Evolutionary conservation across 225 moss, liverwort and hornwort genomes (phyloP).

Genomic region (Takakia lepidozioides): DNA sequence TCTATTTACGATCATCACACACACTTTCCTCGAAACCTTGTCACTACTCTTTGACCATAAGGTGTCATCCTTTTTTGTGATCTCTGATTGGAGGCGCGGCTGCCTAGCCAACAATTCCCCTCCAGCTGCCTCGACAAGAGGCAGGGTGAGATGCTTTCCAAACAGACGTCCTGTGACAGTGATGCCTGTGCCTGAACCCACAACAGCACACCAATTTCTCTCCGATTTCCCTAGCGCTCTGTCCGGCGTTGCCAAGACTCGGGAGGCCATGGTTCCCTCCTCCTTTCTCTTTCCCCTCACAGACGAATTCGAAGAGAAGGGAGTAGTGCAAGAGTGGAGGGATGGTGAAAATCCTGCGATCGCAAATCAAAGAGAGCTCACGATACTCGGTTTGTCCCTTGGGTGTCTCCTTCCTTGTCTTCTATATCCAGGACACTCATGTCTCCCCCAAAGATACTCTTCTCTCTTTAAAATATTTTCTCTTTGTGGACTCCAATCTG

Average conservation of each 20-base stretch:
- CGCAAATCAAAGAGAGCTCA: too few species aligned
- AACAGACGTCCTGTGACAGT: constrained; percentile 32
- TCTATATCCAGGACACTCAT: too few species aligned
- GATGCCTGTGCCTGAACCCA: constrained; percentile 31
- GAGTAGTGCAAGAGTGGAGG: too few species aligned
- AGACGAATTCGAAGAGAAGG: too few species aligned
- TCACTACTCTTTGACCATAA: constrained; percentile 23
- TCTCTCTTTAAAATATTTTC: too few species aligned
- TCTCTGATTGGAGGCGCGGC: constrained; percentile 33
- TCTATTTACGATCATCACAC: constrained; percentile 6
- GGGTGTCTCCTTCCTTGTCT: too few species aligned
- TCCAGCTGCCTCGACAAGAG: constrained; percentile 14
- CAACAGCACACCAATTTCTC: constrained; percentile 28
- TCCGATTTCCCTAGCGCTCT: constrained; percentile 32
- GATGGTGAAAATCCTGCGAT: too few species aligned
- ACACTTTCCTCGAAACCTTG: constrained; percentile 14
- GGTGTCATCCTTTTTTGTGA: constrained; percentile 6
- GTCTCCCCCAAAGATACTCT: too few species aligned
- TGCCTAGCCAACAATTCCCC: constrained; percentile 15
- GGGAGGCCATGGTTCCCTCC: too few species aligned
- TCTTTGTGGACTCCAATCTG: too few species aligned
- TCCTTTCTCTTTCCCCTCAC: too few species aligned
- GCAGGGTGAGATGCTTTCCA: constrained; percentile 10
- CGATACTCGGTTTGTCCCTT: too few species aligned
- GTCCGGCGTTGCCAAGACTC: constrained; percentile 1